A percentile compares a stretch with the other conserved stretches of the same genome.
Conservation (phyloP, 129 eudicot species). For the Artemisia annua region DNA sequence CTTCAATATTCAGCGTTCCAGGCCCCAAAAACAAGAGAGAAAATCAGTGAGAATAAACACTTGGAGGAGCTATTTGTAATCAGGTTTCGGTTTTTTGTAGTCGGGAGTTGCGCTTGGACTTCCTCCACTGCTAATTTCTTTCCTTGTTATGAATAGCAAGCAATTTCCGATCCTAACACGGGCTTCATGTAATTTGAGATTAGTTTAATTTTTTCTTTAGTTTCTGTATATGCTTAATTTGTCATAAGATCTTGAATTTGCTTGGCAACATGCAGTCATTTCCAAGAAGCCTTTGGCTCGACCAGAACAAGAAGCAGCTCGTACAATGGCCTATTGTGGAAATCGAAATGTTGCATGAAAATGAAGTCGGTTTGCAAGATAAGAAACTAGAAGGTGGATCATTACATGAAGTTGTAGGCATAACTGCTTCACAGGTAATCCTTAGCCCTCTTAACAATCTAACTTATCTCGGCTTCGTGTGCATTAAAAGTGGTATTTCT, state of each 20-base stretch:
- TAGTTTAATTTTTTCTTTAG: too few relatives aligned
- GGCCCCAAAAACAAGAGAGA: too few relatives aligned
- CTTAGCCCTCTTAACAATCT: neutral
- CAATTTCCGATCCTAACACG: too few relatives aligned
- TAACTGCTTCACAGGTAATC: conserved; percentile 45
- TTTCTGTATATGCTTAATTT: too few relatives aligned
- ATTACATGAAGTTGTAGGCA: conserved; percentile 25
- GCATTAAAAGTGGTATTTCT: neutral
- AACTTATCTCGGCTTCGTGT: neutral
- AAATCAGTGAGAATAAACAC: too few relatives aligned
- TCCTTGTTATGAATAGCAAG: too few relatives aligned
- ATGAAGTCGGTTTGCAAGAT: conserved; percentile 11
- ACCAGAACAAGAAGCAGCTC: conserved; percentile 31
- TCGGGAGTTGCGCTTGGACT: too few relatives aligned
- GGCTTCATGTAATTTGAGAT: too few relatives aligned
- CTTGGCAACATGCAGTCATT: neutral
- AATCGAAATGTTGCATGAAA: conserved; percentile 20
- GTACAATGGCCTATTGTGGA: conserved; percentile 44
- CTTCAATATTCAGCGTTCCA: too few relatives aligned
- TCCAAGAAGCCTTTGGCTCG: conserved; percentile 39
- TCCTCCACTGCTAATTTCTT: too few relatives aligned
- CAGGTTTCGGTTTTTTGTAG: too few relatives aligned
- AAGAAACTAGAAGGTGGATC: conserved; percentile 36
- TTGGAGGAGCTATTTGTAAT: too few relatives aligned
- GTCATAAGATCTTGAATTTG: conserved; percentile 4